A percentile compares a stretch with the other conserved stretches of the same genome.
These are phyloP conservation scores for Kazachstania africana DNA, from an alignment of 805 yeast genomes.

Conservation along the genomic window DNA sequence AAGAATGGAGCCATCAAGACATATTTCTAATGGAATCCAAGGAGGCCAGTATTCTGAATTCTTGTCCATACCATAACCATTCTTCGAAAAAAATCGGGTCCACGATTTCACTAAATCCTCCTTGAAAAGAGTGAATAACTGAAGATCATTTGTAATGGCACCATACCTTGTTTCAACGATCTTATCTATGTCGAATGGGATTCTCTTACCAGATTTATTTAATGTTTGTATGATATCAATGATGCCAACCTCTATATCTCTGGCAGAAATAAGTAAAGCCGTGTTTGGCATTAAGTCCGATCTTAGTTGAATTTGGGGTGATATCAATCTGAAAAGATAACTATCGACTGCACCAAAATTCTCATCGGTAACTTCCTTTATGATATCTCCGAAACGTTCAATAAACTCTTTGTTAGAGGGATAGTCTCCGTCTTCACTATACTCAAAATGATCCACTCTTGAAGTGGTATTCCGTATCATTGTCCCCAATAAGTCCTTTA, in stretches of 20 bases:
- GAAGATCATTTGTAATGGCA: conserved; percentile 43
- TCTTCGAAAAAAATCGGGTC: conserved; percentile 15
- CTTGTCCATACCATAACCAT: conserved; percentile 21
- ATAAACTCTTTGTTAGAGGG: conserved; percentile 25
- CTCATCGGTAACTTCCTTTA: conserved; percentile 30
- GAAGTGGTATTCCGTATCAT: conserved; percentile 12
- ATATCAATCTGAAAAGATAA: conserved; percentile 40
- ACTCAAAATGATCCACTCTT: not conserved
- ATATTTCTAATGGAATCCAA: conserved; percentile 50
- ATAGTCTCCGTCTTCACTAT: conserved; percentile 11
- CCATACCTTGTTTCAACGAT: conserved; percentile 48
- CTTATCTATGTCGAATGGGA: conserved; percentile 22
- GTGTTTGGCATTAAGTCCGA: conserved; percentile 36
- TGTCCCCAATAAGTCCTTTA: conserved; percentile 29
- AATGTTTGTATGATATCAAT: conserved; percentile 33
- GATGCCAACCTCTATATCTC: conserved; percentile 47
- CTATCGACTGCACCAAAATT: conserved; percentile 36
- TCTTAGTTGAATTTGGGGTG: conserved; percentile 51
- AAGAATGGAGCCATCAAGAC: conserved; percentile 37
- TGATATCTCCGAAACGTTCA: conserved; percentile 35
- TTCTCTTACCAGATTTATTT: conserved; percentile 18
- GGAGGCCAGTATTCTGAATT: conserved; percentile 46
- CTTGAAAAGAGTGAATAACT: conserved; percentile 38
- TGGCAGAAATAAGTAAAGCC: conserved; percentile 41
- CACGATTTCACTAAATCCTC: conserved; percentile 25